phyloP scores from a whole-genome alignment of 257 asterid species.

The Forsythia viridissima region DNA sequence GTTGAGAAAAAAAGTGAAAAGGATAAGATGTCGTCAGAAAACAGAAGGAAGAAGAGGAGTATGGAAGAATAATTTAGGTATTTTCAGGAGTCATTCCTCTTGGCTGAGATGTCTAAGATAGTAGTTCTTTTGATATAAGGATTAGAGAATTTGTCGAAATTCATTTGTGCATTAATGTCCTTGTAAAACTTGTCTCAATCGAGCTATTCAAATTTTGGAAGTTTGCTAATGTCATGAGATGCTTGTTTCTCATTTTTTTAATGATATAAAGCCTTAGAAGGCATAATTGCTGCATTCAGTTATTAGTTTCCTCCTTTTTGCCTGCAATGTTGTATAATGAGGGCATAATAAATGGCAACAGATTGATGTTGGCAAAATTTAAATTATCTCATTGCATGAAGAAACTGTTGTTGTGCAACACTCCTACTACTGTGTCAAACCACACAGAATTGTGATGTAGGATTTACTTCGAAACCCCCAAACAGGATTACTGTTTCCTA shows the following conservation, averaged over 20 bases:
- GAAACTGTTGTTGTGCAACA: background rate
- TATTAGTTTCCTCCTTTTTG: background rate
- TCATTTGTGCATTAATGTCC: no score
- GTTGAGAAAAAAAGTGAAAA: no score
- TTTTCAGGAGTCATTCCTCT: background rate
- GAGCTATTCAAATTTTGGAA: no score
- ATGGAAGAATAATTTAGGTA: no score
- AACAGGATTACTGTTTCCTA: background rate
- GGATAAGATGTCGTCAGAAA: no score
- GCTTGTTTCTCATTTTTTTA: no score
- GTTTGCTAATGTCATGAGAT: background rate
- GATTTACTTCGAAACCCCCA: background rate
- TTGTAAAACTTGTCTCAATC: no score
- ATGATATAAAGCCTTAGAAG: background rate
- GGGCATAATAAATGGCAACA: background rate
- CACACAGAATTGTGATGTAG: background rate
- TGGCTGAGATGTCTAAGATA: no score
- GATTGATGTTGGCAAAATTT: background rate
- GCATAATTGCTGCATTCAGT: background rate
- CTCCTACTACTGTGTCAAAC: background rate
- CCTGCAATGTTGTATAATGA: background rate
- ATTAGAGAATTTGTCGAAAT: no score
- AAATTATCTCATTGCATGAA: background rate
- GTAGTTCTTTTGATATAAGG: no score
- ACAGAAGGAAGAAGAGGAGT: no score